Percentiles rank a stretch among this genome's conserved stretches.
These are phyloP conservation scores for Lipomyces oligophaga DNA, from an alignment of 805 yeast genomes.

Conservation along the genomic window DNA sequence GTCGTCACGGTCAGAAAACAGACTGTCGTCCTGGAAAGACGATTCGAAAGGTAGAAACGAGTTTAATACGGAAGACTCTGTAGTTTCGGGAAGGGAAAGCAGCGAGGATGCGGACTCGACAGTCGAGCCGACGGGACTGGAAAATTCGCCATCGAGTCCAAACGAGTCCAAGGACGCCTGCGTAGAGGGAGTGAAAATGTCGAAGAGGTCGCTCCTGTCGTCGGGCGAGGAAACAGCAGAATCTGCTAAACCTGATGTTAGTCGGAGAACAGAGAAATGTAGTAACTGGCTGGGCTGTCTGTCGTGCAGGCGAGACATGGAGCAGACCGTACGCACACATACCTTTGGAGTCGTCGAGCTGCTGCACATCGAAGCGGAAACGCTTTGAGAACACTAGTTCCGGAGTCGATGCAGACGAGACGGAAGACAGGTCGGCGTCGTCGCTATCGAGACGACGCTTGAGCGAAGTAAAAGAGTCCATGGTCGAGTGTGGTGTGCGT, in stretches of 20 bases:
- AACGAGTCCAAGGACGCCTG: conserved; percentile 6
- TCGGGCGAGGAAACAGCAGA: conserved; percentile 18
- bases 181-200: conserved; percentile 19
- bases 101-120: too few species aligned
- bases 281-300: too few species aligned
- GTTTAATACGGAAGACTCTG: too few species aligned
- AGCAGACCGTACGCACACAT: too few species aligned
- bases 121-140: too few species aligned
- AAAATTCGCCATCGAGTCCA: conserved; percentile 7
- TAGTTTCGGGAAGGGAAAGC: too few species aligned
- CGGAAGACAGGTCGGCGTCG: too few species aligned
- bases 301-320: too few species aligned
- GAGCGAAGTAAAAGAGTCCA: too few species aligned
- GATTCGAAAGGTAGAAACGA: too few species aligned
- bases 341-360: conserved; percentile 7
- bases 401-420: conserved; percentile 5
- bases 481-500: too few species aligned
- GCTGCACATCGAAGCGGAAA: conserved; percentile 4
- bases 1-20: conserved; percentile 14
- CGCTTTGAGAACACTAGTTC: conserved; percentile 9
- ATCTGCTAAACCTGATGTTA: background rate
- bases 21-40: conserved; percentile 14
- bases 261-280: background rate
- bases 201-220: conserved; percentile 16
- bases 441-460: too few species aligned